Percentiles rank a stretch among this genome's conserved stretches.
Evolutionary conservation across 1,284 basidiomycete genomes (phyloP).

Genomic region (Apiotrichum domesticum): DNA sequence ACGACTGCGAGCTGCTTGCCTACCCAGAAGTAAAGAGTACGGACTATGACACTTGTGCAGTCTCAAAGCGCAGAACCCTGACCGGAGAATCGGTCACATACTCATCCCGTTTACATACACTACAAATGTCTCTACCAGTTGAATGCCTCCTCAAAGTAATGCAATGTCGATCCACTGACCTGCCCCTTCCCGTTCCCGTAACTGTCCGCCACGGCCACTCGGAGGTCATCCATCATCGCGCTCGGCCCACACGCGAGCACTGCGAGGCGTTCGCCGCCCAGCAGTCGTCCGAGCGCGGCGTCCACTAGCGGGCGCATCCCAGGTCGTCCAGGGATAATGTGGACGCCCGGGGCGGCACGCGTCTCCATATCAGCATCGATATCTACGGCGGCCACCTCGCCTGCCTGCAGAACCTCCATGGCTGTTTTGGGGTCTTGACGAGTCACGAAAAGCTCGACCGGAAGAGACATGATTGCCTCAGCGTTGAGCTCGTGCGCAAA

Average conservation of each 20-base stretch:
- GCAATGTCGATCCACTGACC: slow-evolving; percentile 14
- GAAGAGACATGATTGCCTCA: not conserved
- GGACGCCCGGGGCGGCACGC: not conserved
- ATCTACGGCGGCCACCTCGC: not conserved
- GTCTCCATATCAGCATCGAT: not conserved
- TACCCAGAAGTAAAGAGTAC: no score
- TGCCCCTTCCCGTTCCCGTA: slow-evolving; percentile 21
- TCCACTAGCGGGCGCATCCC: slow-evolving; percentile 13
- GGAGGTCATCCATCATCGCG: slow-evolving; percentile 27
- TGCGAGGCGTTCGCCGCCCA: slow-evolving; percentile 20
- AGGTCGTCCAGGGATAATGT: slow-evolving; percentile 15
- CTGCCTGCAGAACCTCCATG: not conserved
- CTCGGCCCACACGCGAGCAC: slow-evolving; percentile 28
- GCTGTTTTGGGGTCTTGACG: not conserved
- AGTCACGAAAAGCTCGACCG: slow-evolving; percentile 11
- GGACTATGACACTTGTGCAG: no score
- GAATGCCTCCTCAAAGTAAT: slow-evolving; percentile 33
- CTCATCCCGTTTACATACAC: no score
- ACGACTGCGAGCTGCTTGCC: no score
- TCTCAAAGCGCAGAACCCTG: no score
- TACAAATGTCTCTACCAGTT: slow-evolving; percentile 19
- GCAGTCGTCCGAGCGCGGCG: not conserved
- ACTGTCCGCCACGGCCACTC: slow-evolving; percentile 13
- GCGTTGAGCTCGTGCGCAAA: slow-evolving; percentile 18
- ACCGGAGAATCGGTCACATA: no score